Base-by-base conservation (phyloP, 2,329 filamentous ascomycete genomes). In the Neonectria faginata region DNA sequence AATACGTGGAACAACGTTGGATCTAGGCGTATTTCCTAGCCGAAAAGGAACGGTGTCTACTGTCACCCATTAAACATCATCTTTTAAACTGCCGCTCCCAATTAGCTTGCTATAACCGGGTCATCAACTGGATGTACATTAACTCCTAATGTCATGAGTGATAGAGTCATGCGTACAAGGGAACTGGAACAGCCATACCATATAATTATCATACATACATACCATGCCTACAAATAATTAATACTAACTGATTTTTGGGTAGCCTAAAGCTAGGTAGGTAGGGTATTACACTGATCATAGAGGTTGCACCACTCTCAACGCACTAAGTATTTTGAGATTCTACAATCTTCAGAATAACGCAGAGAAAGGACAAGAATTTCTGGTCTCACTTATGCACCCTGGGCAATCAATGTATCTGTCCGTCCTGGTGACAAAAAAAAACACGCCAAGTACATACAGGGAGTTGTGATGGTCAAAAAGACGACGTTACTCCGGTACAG, bases 401-500 rank as follows among this genome's bases (percentile, higher is more conserved):
- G 2, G 36, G 6, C 36, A 16, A 39, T n/a, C 36, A 16, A 39
- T n/a, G 5, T 12, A n/a, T 39, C 14, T 12, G 4, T 33, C 31
- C 10, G 36, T 39, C 36, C 6, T n/a, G 6, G 39, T 6, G n/a
- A 42, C n/a, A 42, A 42, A 42, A 42, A 42, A 42, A 9, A 1
- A 42, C 16, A 4, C 3, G n/a, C 25, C 25, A 25, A 25, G 25
- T 25, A 25, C 22, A 25, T 25, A 25, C 25, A 25, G 39, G 16
- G 7, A 4, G n/a, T 2, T 5, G 12, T 20, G n/a, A 1, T 52
- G 51, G 9, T 3, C 36, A 62, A 44, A 65, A 69, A 10, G n/a
- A 29, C 14, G 36, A 8, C n/a, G 2, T 39, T 8, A 48, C 70
- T 72, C 70, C 70, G 70, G 70, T 72, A 72, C 70, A 72, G 70